Evolutionary conservation across 2,329 filamentous ascomycete genomes (phyloP), one percentile per base, ranked within the genome.

Genomic region (Nothophoma quercina): DNA sequence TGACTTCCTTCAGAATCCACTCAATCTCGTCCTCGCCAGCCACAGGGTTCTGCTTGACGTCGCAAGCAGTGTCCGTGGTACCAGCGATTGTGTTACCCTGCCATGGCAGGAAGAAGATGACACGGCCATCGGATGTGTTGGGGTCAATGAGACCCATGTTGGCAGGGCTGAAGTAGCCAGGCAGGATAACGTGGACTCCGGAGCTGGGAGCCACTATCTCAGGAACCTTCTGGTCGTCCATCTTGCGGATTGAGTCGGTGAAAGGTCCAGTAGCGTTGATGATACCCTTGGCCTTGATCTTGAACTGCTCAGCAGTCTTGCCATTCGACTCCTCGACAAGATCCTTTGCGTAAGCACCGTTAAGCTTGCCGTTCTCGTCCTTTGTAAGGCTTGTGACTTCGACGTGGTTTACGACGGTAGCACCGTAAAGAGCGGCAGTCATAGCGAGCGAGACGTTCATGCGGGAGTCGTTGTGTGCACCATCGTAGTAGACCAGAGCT

Each of bases 21-120:
- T 90, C 83, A 64, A 96, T 95, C 63, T 93, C 91, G 63, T 91
- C 83, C 75, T 96, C 90, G 23, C 88, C 87, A 7, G 91, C 89
- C 25, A 92, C 62, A 1, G 91, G 91, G 65, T 93, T 88, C 32
- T 82, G 80, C 5, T 84, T 84, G 61, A 96, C 90, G 23, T 82
- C 78, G 29, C 88, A 89, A 3, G 90, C 87, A 30, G 89, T 87
- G 70, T 96, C 91, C 7, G 91, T 96, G 5, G 91, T 96, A 56
- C 91, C 91, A 36, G 91, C 91, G 68, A 96, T 95, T 12, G 91
- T 96, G 77, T 95, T 95, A 40, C 91, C 91, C 77, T 96, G 91
- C 91, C 91, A 96, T 18, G 91, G 91, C 32, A 96, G 81, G 82
- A 96, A 96, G 84, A 96, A 96, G 69, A 96, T 93, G 41, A 96